Percentiles rank a stretch among this genome's conserved stretches.
phyloP scores from a whole-genome alignment of 495 filamentous ascomycete genomes.

The Trypethelium eluteriae region DNA sequence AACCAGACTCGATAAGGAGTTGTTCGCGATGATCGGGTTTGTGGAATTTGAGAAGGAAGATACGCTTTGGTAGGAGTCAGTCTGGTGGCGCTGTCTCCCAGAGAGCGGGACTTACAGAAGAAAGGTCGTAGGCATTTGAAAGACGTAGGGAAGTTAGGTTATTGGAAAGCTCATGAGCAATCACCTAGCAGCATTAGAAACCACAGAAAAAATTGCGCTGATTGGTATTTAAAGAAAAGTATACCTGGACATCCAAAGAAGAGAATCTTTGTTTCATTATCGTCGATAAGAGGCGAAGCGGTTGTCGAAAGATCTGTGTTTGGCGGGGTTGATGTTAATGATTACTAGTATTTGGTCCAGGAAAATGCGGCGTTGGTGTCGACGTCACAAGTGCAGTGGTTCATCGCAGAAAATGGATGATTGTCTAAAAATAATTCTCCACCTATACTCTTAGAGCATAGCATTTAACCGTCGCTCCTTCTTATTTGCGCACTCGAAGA shows the following conservation, averaged over 20 bases:
- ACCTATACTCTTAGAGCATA: neutral
- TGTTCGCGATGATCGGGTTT: conserved; percentile 81
- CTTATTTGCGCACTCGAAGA: neutral
- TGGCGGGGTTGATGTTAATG: neutral
- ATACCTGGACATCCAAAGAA: conserved; percentile 79
- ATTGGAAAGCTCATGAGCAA: conserved; percentile 80
- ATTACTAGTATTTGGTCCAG: neutral
- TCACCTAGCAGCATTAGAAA: conserved; percentile 52
- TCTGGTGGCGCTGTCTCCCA: conserved; percentile 12
- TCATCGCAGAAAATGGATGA: neutral
- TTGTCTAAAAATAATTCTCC: too few species aligned
- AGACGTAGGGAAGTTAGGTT: conserved; percentile 70
- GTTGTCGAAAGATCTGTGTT: neutral
- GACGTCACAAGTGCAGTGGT: neutral
- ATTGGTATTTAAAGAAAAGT: conserved; percentile 3
- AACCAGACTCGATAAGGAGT: conserved; percentile 86
- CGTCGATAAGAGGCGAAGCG: neutral
- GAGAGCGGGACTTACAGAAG: conserved; percentile 47
- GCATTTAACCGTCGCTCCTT: neutral
- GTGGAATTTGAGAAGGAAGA: conserved; percentile 87
- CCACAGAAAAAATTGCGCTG: conserved; percentile 20
- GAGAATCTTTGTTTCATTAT: conserved; percentile 96
- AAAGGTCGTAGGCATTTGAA: conserved; percentile 91
- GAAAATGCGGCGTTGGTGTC: neutral
- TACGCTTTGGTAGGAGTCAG: conserved; percentile 47